Base-by-base conservation (phyloP, 1,284 basidiomycete species). In the Ceratobasidium sp. region DNA sequence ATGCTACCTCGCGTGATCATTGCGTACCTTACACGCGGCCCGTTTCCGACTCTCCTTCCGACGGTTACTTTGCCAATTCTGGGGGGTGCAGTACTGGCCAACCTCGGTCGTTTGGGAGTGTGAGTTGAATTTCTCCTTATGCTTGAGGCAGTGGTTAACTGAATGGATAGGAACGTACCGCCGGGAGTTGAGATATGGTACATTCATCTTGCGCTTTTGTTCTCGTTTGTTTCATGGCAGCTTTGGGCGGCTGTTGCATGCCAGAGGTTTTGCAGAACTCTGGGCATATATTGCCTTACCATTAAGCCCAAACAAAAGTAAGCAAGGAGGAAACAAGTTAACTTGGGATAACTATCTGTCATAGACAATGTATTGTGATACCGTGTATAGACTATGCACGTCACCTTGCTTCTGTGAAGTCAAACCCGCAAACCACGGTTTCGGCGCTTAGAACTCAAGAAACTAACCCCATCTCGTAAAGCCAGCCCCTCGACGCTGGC, bases 1-100 rank as follows among this genome's bases (percentile, higher is more conserved):
- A 75, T 79, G 48, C 76, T 76, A 16, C 77, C 78, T 13, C 76
- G 78, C 2, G 74, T 79, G 41, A 79, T 79, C 48, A 75, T 79
- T 7, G 76, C 77, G 22, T 74, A 74, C 39, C 76, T 79, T 43
- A 78, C 78, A 11, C 77, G 62, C 14, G 73, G 76, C 16, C 74
- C 77, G 7, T 79, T 79, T 59, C 78, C 78, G 5, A 64, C 75
- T 63, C 76, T 77, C 48, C 76, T 78, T 16, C 74, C 74, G 31
- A 77, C 77, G 3, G 76, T 77, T 8, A 76, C 77, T 43, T 48
- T 54, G 14, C 78, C 78, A 19, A 51, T 77, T 16, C 51, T 78
- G 1, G 66, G 73, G 34, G 78, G 78, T 14, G 74, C 72, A 24
- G 24, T 74, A 7, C 65, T 77, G 5, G 76, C 78, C n/a, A 77